Conservation (phyloP, 108 stramenopile genomes). For the Nitzschia sp. region DNA sequence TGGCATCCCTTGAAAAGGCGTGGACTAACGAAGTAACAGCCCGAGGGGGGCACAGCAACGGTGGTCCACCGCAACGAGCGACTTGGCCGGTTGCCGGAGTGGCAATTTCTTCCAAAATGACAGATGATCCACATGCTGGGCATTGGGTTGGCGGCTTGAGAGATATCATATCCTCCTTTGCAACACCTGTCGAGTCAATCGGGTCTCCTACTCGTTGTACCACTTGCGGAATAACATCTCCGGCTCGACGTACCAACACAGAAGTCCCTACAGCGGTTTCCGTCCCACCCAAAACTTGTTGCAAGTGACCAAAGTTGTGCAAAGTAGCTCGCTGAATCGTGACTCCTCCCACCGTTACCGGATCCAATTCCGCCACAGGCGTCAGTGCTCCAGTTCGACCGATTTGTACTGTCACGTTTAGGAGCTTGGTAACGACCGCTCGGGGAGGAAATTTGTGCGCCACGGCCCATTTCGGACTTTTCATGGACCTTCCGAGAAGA, state of each 20-base stretch:
- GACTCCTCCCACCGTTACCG: constrained; percentile 85
- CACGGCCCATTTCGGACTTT: constrained; percentile 90
- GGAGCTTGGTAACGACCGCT: constrained; percentile 63
- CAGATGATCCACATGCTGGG: constrained; percentile 77
- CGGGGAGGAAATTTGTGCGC: constrained; percentile 90
- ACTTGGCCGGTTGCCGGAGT: constrained; percentile 55
- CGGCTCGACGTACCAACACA: constrained; percentile 82
- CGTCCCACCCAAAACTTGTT: constrained; percentile 60
- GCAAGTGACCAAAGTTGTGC: constrained; percentile 87
- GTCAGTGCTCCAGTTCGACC: constrained; percentile 93
- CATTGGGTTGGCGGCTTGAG: constrained; percentile 60
- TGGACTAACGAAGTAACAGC: constrained; percentile 68
- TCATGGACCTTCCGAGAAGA: constrained; percentile 65
- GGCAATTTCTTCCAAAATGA: constrained; percentile 29
- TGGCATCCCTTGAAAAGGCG: constrained; percentile 75
- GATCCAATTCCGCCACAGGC: constrained; percentile 89
- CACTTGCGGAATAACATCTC: constrained; percentile 92
- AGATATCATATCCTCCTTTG: constrained; percentile 30
- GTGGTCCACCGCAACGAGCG: constrained; percentile 74
- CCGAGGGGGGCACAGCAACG: constrained; percentile 72
- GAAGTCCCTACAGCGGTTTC: constrained; percentile 17
- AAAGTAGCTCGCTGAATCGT: constrained; percentile 85
- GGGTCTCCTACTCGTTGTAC: constrained; percentile 47
- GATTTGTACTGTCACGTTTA: constrained; percentile 77
- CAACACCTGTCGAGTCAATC: neutral